Base-by-base conservation (phyloP, 768 basidiomycete species). In the Chiua virens region DNA sequence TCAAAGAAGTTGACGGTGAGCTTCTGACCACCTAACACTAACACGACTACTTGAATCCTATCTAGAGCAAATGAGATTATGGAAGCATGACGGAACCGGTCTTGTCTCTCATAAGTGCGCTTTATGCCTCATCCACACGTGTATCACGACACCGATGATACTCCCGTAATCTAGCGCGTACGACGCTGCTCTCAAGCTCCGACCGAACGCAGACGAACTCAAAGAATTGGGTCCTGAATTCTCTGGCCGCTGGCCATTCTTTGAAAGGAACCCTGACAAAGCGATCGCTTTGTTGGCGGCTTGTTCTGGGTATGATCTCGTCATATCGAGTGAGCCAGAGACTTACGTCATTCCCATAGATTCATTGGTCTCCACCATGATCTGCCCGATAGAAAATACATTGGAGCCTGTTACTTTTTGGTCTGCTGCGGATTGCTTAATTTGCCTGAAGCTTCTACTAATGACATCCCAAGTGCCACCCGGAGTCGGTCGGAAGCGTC, bases 101-200 rank as follows among this genome's bases (percentile, higher is more conserved):
- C 56, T 79, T 42, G 66, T 85, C 53, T 71, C 81, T 2, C 76
- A 79, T 58, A 86, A 83, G 84, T 84, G 42, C 5, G 73, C 50
- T 57, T n/a, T 23, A 17, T 28, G 15, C 37, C 44, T 11, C 28
- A 28, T 4, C 32, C 32, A 4, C 34, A 34, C 15, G 15, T 2
- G 20, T 41, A 8, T 30, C 34, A 15, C 7, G 2, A n/a, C 10
- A 22, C 20, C 8, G 25, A 23, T 42, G 9, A 35, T 3, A 25
- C 3, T 21, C 36, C 13, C 27, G n/a, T 15, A 34, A 8, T 52
- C 30, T 56, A 84, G 82, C 55, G 79, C 71, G 2, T 56, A 79
- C 27, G 80, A 86, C 54, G 75, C 76, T 25, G 83, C 79, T 5
- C 73, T 81, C 53, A 85, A 82, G 57, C 58, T 83, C 14, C 73